Evolutionary conservation across 2,329 filamentous ascomycete genomes (phyloP), one percentile per base, ranked within the genome.

Genomic region (Trichoderma harzianum): DNA sequence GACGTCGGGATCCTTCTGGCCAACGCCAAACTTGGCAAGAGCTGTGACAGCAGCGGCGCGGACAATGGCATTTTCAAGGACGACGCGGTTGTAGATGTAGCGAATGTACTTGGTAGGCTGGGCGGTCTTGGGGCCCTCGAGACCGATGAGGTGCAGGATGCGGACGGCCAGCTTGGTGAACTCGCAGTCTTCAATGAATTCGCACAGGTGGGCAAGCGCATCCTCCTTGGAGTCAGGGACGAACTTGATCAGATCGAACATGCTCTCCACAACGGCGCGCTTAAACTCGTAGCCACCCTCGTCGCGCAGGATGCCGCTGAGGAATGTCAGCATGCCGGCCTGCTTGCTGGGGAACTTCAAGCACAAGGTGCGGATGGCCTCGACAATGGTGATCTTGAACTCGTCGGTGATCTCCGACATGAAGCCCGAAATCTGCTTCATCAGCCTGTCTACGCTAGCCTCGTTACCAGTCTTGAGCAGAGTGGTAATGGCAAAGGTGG

Each of bases 321-420:
- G 89, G 89, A 99, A 99, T 65, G 93, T 90, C 67, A 99, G 90
- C 95, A 99, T 98, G 74, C 94, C 95, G 61, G 95, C 95, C 84
- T 99, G 96, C 85, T 99, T 99, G 84, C 90, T 95, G 39, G 96
- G 96, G 85, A 99, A 99, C 84, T 99, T 99, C 77, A 99, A 86
- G 81, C 95, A 98, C 53, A 99, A 85, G 4, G 96, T 98, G 73
- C 96, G 92, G 79, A 99, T 98, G 55, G 96, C 96, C 82, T 99
- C 96, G 57, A 99, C 95, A 78, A 99, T 97, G n/a, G 96, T 99
- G 76, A 99, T 97, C 87, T 98, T 99, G 87, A 99, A 99, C 82
- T 99, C 96, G 79, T 99, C 96, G 7, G 95, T 98, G 76, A 98
- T 98, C 83, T 98, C 96, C 5, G 95, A 93, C 96, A 99, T 98